Conservation (phyloP, 306 rosid genomes). For the Pyrus pyrifolia region DNA sequence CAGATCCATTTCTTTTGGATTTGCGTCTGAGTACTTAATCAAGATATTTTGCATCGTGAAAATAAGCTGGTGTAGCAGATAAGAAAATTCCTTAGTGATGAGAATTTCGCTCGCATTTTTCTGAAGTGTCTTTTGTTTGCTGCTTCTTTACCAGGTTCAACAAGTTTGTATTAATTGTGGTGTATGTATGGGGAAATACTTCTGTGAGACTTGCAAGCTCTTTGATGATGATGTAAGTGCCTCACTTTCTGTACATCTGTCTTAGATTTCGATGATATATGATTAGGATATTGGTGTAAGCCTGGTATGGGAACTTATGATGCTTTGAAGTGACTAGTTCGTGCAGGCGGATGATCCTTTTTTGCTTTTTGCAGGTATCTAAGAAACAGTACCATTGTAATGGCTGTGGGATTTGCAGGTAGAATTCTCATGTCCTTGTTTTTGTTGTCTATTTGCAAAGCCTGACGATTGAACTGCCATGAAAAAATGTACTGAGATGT, state of each 20-base stretch:
- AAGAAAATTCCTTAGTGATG: background rate
- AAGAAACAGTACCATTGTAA: conserved; percentile 78
- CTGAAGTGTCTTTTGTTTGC: conserved; percentile 8
- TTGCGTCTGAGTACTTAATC: background rate
- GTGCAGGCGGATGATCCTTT: background rate
- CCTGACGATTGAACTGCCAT: background rate
- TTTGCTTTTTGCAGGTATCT: conserved; percentile 40
- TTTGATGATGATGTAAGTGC: conserved; percentile 81
- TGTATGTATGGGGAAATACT: conserved; percentile 82
- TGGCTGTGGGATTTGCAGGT: conserved; percentile 97
- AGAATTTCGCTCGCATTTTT: background rate
- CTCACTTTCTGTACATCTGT: background rate
- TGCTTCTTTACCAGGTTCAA: conserved; percentile 52
- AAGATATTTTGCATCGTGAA: background rate
- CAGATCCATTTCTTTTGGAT: background rate
- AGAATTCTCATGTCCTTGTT: background rate
- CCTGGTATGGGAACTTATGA: background rate
- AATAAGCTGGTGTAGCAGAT: background rate
- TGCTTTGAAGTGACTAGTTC: background rate
- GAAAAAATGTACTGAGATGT: background rate
- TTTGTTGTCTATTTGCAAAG: background rate
- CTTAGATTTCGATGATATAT: background rate
- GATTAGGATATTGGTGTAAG: background rate
- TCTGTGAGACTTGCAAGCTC: conserved; percentile 72
- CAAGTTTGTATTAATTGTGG: conserved; percentile 75